Base-by-base conservation (phyloP, 2,329 filamentous ascomycete genomes). In the Rugonectria rugulosa region DNA sequence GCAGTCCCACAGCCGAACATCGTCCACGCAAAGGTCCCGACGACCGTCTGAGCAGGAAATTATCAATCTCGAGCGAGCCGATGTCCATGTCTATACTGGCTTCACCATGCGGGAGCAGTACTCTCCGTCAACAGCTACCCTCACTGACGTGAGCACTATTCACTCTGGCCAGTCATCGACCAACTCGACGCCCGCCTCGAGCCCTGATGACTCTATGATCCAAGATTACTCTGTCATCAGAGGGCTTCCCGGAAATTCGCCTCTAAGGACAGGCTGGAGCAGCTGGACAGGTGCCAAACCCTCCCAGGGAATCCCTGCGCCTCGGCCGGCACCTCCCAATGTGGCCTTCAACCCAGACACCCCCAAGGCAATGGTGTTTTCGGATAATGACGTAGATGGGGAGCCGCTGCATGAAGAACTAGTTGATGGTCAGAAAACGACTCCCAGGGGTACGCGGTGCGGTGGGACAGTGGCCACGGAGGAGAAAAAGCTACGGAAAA, bases 331-430 rank as follows among this genome's bases (percentile, higher is more conserved):
- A 1, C 36, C 64, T 0, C 26, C 56, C 0, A 58, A 61, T 19
- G 37, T 53, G 1, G 46, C n/a, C 1, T 71, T 68, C 20, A 66
- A 69, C 10, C 69, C 71, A 1, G 57, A 42, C 5, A 73, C 70
- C 0, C 70, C 70, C 1, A 70, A 62, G 21, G 69, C 70, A 4
- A 70, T 72, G 69, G 15, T 54, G 2, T 14, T 62, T 20, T 31
- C 40, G 3, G 45, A 52, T 1, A 37, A 59, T 6, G 52, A 58
- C 10, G 11, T 26, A 3, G 51, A 63, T 1, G 11, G 54, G 3
- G 56, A 61, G 9, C n/a, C 52, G 5, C 24, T 56, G 3, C 32
- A 47, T 21, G 38, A 38, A 15, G 51, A 34, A 10, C 21, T 20
- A 5, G 8, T 57, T 31, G 20, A 53, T 37, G 47, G 20, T 6